Base-by-base conservation (phyloP, 768 basidiomycete genomes). In the Suillus weaverae region DNA sequence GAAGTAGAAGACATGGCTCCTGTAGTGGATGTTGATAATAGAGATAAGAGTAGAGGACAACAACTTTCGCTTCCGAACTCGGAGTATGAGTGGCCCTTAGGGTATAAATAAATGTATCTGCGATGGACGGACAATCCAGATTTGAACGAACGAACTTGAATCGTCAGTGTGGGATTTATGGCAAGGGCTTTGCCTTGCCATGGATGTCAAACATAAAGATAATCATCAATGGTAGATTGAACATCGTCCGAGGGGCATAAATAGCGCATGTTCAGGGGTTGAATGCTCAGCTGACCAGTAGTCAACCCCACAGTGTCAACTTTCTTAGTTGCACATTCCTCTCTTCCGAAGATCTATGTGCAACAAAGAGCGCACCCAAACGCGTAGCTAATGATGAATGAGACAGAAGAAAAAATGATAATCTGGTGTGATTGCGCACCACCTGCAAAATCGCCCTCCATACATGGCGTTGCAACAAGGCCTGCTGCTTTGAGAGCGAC, bases 301-400 rank as follows among this genome's bases (percentile, higher is more conserved):
- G 18, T 78, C 66, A 81, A 32, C 77, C 81, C 80, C 81, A 81
- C 39, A 81, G 56, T 0, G 81, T 80, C 8, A 81, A 73, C 65
- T 79, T 79, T 65, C 69, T 74, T 62, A 82, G 66, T 64, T 80
- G 78, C 8, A 82, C 69, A 16, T 66, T 72, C n/a, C 70, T 72
- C 9, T 59, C 33, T 3, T 73, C 76, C n/a, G 67, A 66, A 41
- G 69, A 68, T 18, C 67, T 72, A 44, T 70, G 76, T 44, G 76
- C 78, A 39, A 81, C 78, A 61, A 81, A 81, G 22, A 81, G 64
- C 9, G 78, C 80, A 22, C 81, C 81, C 22, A 81, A 64, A n/a
- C 77, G 77, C 20, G 78, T 79, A 53, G 76, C 81, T 81, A 57
- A n/a, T 35, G 30, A 26, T 62, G 13, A 11, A 60, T 62, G 44